Percentiles rank a stretch among this genome's conserved stretches.
phyloP scores from a whole-genome alignment of 139 green algal genomes.

The Coelastrella sp. region DNA sequence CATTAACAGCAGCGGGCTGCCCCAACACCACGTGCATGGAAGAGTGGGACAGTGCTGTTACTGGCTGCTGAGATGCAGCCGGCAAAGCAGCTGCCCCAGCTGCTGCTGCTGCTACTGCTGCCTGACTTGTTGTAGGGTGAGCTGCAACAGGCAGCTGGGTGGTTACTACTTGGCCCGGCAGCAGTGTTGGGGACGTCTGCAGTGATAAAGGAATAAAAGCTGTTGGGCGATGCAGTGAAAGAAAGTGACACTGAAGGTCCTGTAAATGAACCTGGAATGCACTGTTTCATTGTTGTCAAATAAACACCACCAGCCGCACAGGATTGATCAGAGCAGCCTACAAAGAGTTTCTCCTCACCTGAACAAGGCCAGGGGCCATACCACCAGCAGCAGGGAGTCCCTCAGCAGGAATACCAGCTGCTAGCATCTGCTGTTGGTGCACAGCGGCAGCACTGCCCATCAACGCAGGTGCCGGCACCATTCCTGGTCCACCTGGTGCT shows the following conservation, averaged over 20 bases:
- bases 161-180: not conserved
- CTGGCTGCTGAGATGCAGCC: slow-evolving; percentile 1
- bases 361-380: slow-evolving; percentile 4
- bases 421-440: slow-evolving; percentile 15
- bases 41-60: not conserved
- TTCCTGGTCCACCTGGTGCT: not conserved
- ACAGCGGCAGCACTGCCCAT: not conserved
- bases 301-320: no score
- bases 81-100: not conserved
- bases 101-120: slow-evolving; percentile 6
- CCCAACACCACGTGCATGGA: not conserved
- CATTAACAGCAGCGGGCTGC: not conserved
- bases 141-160: slow-evolving; percentile 1
- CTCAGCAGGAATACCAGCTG: slow-evolving; percentile 17
- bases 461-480: not conserved
- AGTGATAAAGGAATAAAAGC: not conserved
- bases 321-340: no score
- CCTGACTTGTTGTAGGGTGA: not conserved
- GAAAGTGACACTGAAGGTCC: no score
- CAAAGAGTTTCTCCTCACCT: not conserved
- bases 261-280: no score
- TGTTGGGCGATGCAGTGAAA: no score
- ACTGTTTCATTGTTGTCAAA: no score
- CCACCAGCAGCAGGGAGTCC: slow-evolving; percentile 10
- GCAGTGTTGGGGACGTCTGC: slow-evolving; percentile 34